phyloP scores from a whole-genome alignment of 2,329 filamentous ascomycete genomes.

The Ceratocystis variospora region DNA sequence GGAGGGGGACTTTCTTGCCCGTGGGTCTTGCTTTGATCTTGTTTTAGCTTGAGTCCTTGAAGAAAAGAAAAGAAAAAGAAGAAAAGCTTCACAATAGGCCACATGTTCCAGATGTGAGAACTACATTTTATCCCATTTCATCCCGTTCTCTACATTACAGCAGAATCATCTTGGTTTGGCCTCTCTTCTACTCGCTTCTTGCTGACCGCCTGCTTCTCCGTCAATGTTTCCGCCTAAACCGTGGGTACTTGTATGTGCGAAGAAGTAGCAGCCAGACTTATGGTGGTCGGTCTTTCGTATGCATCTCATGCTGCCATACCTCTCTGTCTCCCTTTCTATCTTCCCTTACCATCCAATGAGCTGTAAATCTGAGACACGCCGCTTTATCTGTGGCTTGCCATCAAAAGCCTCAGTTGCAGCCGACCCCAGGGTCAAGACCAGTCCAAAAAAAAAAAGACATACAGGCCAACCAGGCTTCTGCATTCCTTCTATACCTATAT shows the following conservation, averaged over 20 bases:
- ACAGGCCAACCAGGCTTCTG: neutral
- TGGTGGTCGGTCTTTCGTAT: neutral
- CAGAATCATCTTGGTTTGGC: no score
- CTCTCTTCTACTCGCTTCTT: neutral
- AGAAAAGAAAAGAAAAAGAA: neutral
- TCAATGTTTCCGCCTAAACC: neutral
- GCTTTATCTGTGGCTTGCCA: neutral
- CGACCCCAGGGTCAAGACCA: neutral
- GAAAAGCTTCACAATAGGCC: neutral
- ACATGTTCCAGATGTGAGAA: neutral
- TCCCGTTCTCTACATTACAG: neutral
- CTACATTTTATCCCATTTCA: neutral
- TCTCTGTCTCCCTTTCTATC: neutral
- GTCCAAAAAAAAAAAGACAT: neutral
- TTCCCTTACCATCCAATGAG: neutral
- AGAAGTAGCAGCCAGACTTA: neutral
- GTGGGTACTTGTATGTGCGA: neutral
- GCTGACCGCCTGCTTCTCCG: neutral
- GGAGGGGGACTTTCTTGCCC: neutral
- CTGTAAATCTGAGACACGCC: slow-evolving; percentile 1
- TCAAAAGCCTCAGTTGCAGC: slow-evolving; percentile 1
- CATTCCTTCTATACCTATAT: neutral
- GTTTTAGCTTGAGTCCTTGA: neutral
- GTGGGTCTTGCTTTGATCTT: neutral
- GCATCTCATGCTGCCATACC: neutral